A percentile compares a stretch with the other conserved stretches of the same genome.
Conservation (phyloP, 208 protist genomes). For the Leishmania aethiopica region DNA sequence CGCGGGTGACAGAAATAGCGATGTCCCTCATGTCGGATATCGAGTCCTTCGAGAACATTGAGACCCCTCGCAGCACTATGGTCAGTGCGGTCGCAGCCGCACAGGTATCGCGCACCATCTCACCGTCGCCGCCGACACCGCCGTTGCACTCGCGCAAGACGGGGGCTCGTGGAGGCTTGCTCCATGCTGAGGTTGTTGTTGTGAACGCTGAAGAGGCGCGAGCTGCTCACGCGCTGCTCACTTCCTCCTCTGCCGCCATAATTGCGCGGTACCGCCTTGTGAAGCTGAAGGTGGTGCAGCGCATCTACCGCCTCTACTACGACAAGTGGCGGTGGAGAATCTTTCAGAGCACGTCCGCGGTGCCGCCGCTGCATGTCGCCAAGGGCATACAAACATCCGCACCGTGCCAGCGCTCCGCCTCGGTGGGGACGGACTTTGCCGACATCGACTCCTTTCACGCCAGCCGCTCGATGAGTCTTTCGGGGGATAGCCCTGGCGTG, state of each 20-base stretch:
- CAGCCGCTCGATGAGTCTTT: constrained; percentile 3
- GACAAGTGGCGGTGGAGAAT: constrained; percentile 33
- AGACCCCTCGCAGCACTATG: neutral
- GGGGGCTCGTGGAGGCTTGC: neutral
- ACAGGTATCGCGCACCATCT: neutral
- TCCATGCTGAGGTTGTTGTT: neutral
- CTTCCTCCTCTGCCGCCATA: constrained; percentile 26
- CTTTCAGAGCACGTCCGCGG: neutral
- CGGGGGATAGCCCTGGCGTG: neutral
- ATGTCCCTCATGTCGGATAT: neutral
- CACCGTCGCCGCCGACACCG: neutral
- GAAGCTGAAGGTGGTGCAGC: constrained; percentile 43
- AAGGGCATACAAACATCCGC: neutral
- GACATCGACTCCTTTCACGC: constrained; percentile 30
- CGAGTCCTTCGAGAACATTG: neutral
- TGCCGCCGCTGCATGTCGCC: neutral
- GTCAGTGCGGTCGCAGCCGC: neutral
- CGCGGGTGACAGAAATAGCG: neutral
- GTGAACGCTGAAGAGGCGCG: constrained; percentile 14
- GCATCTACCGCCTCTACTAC: constrained; percentile 53
- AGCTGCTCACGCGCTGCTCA: constrained; percentile 14
- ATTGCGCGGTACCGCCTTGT: constrained; percentile 46
- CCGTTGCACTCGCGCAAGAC: neutral
- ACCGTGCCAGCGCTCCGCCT: neutral
- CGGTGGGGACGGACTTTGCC: constrained; percentile 15